Evolutionary conservation across 1,139 yeast species (phyloP).

Genomic region (Suhomyces choctaworum): DNA sequence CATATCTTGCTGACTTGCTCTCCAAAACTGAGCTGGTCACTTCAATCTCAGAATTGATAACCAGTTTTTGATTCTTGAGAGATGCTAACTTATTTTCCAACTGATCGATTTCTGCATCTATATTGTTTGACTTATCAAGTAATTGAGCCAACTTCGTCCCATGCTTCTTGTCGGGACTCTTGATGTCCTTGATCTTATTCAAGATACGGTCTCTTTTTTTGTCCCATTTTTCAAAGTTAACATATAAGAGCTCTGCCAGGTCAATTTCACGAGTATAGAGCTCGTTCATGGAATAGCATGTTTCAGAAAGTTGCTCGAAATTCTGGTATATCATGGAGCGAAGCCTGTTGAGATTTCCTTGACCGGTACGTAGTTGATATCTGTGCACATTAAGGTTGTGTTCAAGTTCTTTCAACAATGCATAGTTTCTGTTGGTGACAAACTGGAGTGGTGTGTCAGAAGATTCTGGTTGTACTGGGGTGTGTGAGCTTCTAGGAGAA

Average conservation of each 20-base stretch:
- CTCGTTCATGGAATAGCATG: constrained; percentile 50
- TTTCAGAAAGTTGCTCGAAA: constrained; percentile 41
- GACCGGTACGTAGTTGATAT: constrained; percentile 29
- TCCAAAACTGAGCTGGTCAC: constrained; percentile 57
- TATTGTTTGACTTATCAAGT: constrained; percentile 30
- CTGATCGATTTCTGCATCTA: constrained; percentile 44
- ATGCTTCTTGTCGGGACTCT: constrained; percentile 42
- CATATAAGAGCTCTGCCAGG: constrained; percentile 29
- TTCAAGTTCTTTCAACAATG: constrained; percentile 25
- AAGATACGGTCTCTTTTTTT: constrained; percentile 34
- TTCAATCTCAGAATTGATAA: constrained; percentile 44
- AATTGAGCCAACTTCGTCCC: constrained; percentile 47
- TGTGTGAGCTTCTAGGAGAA: constrained; percentile 2
- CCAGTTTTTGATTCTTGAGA: constrained; percentile 38
- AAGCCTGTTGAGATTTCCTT: constrained; percentile 28
- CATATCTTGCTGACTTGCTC: constrained; percentile 47
- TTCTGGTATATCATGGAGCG: constrained; percentile 30
- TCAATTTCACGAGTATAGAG: constrained; percentile 44
- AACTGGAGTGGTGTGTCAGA: constrained; percentile 30
- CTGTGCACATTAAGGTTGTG: constrained; percentile 27
- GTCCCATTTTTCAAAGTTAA: constrained; percentile 49
- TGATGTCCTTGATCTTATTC: constrained; percentile 40
- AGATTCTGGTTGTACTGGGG: neutral
- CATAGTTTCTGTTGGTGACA: constrained; percentile 29
- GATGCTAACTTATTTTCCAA: constrained; percentile 41